Conservation (phyloP, 2,329 filamentous ascomycete genomes). For the Parastagonospora nodorum region DNA sequence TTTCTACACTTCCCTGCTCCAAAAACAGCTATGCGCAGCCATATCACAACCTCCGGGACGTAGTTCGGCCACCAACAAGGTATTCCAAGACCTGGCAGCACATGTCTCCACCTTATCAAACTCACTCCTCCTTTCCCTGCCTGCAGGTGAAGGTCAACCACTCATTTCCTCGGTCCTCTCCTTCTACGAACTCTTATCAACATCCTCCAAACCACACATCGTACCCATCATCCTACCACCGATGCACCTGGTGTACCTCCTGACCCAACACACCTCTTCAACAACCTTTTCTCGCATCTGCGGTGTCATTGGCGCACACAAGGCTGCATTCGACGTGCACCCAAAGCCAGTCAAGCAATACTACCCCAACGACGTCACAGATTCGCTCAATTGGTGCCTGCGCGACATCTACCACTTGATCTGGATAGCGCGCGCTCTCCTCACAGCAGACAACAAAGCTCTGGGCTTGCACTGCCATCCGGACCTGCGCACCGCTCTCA, state of each 20-base stretch:
- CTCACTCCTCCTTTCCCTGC: slow-evolving; percentile 37
- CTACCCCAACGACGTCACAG: slow-evolving; percentile 42
- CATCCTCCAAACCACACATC: slow-evolving; percentile 28
- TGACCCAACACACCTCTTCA: slow-evolving; percentile 69
- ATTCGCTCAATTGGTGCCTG: slow-evolving; percentile 78
- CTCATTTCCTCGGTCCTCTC: slow-evolving; percentile 62
- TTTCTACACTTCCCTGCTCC: slow-evolving; percentile 71
- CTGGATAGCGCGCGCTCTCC: slow-evolving; percentile 77
- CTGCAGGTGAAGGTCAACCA: slow-evolving; percentile 32
- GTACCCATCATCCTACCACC: slow-evolving; percentile 73
- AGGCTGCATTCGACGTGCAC: slow-evolving; percentile 72
- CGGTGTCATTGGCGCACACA: slow-evolving; percentile 72
- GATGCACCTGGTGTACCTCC: slow-evolving; percentile 69
- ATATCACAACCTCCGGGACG: slow-evolving; percentile 23
- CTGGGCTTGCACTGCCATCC: slow-evolving; percentile 58
- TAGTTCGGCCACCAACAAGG: slow-evolving; percentile 49
- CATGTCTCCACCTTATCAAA: slow-evolving; percentile 40
- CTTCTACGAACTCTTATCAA: slow-evolving; percentile 69
- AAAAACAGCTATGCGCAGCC: slow-evolving; percentile 54
- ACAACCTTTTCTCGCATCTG: slow-evolving; percentile 71
- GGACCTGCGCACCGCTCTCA: slow-evolving; percentile 51
- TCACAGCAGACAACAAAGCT: slow-evolving; percentile 64
- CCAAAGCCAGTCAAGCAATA: slow-evolving; percentile 50
- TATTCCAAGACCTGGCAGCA: slow-evolving; percentile 34
- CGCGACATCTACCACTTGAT: slow-evolving; percentile 87